phyloP scores from a whole-genome alignment of 495 filamentous ascomycete species.

The Xylaria longipes region DNA sequence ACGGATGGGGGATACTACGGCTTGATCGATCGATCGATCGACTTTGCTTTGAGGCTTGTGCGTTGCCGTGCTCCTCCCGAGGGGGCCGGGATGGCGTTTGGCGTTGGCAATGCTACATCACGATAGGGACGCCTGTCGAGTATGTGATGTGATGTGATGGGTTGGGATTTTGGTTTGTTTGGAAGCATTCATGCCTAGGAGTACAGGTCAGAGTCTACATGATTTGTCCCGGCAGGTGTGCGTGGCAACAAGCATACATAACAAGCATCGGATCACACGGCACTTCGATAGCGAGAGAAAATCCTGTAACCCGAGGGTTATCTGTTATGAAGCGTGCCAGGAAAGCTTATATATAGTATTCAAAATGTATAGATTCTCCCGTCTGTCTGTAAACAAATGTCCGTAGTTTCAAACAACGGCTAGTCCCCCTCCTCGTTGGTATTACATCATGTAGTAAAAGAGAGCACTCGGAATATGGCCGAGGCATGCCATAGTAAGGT shows the following conservation, averaged over 20 bases:
- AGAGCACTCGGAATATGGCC: not conserved
- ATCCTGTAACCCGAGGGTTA: not conserved
- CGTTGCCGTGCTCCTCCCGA: not conserved
- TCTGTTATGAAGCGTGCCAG: not conserved
- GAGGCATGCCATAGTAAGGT: not conserved
- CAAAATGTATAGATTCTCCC: not conserved
- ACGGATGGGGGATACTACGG: not conserved
- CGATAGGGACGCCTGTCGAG: not conserved
- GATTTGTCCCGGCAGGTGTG: not conserved
- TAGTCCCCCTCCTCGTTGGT: not conserved
- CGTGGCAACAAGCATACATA: no score
- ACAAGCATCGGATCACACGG: no score
- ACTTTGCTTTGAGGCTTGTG: not conserved
- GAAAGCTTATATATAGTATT: conserved; percentile 2
- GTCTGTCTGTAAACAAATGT: not conserved
- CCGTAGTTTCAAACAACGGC: not conserved
- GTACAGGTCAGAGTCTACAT: not conserved
- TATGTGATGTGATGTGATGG: not conserved
- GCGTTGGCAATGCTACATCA: not conserved
- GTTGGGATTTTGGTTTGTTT: not conserved
- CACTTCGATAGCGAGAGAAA: not conserved
- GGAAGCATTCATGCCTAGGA: not conserved
- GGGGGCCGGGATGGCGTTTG: not conserved
- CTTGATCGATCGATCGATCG: not conserved
- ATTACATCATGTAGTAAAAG: conserved; percentile 7